Base-by-base conservation (phyloP, 371 early-diverging fungal genomes). In the Mortierella sp. region DNA sequence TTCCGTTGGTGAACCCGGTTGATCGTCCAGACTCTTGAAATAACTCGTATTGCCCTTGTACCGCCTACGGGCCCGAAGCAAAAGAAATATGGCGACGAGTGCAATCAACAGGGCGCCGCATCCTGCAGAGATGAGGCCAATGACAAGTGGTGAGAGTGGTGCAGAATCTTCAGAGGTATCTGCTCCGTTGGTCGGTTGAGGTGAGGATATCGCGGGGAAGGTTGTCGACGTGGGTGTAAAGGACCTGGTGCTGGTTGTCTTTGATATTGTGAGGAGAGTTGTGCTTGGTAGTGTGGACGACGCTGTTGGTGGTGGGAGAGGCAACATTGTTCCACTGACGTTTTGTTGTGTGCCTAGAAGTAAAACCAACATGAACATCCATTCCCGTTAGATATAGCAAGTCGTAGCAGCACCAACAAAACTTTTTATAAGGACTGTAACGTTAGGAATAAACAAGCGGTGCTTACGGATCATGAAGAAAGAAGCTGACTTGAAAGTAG, bases 381-480 rank as follows among this genome's bases (percentile, higher is more conserved):
- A 47, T 31, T 16, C 0, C 13, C n/a, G 31, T n/a, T 74, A 19
- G n/a, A 45, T 68, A 58, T n/a, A 55, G 45, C 42, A 47, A 50
- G 5, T 38, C 34, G 11, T 38, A 60, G 31, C n/a, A 57, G n/a
- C 58, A 26, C 26, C n/a, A n/a, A n/a, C n/a, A n/a, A 55, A 44
- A 48, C 48, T 48, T 48, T 0, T 11, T 48, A 48, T 14, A 48
- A 5, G 26, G 26, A 13, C 28, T 26, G 28, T 14, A 60, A 60
- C 14, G 26, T 11, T 26, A 28, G 26, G 10, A 16, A n/a, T n/a
- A 31, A 14, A 31, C 31, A 26, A 60, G 57, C 13, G 7, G 21
- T 52, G 75, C 83, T 48, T 80, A 84, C 84, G 80, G 57, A 84
- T 80, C 73, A 84, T 50, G 70, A 80, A 75, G 72, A 84, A 84